These are phyloP conservation scores for Cyanidium caldarium DNA, from an alignment of 23 red algal genomes.

Conservation along the genomic window DNA sequence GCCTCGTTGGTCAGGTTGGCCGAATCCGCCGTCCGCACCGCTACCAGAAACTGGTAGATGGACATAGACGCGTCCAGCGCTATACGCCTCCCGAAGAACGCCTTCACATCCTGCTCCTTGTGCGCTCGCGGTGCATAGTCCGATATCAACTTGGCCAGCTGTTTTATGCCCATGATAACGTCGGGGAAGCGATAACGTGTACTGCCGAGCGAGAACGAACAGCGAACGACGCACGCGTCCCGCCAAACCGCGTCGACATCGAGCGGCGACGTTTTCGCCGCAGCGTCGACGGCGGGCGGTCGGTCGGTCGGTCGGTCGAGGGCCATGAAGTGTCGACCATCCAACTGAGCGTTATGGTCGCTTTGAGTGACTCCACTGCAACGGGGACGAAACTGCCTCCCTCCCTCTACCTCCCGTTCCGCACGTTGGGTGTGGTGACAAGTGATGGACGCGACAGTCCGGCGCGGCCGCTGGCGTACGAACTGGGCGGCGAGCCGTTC, in stretches of 20 bases:
- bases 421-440: slow-evolving; percentile 43
- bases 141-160: slow-evolving; percentile 76
- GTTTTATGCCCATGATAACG: slow-evolving; percentile 72
- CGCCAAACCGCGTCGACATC: no score
- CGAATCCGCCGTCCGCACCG: slow-evolving; percentile 45
- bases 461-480: slow-evolving; percentile 13
- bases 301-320: no score
- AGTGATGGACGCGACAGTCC: slow-evolving; percentile 14
- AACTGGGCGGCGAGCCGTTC: slow-evolving; percentile 36
- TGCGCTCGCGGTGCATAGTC: slow-evolving; percentile 58
- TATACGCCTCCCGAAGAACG: slow-evolving; percentile 73
- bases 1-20: slow-evolving; percentile 81
- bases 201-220: no score
- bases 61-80: slow-evolving; percentile 96
- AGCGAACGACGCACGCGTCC: no score
- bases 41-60: slow-evolving; percentile 95
- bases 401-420: slow-evolving; percentile 24
- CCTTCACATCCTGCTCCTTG: slow-evolving; percentile 43
- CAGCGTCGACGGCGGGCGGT: no score
- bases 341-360: no score
- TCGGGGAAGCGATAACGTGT: no score
- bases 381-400: no score
- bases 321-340: no score
- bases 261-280: no score
- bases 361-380: no score